Conservation (phyloP, 805 yeast species). For the Schizosaccharomyces octosporus region DNA sequence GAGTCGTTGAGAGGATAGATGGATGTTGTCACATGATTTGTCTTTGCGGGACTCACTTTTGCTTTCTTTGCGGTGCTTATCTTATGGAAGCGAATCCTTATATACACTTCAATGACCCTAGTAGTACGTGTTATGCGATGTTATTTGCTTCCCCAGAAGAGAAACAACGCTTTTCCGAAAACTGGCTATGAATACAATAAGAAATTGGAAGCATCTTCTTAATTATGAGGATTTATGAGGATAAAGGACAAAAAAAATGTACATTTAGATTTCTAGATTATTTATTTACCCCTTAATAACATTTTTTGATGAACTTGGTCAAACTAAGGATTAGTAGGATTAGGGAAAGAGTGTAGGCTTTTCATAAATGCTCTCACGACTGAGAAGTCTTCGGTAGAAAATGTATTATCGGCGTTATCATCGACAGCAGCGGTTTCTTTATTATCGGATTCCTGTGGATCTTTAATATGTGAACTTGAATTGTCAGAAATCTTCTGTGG, state of each 20-base stretch:
- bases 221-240: too few relatives aligned
- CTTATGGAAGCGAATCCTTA: not conserved
- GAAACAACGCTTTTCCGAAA: not conserved
- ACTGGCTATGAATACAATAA: not conserved
- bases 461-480: not conserved
- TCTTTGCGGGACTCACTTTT: conserved; percentile 1
- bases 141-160: not conserved
- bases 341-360: not conserved
- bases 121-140: not conserved
- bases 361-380: not conserved
- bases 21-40: conserved; percentile 1
- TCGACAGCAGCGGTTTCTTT: not conserved
- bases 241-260: not conserved
- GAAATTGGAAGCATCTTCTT: too few relatives aligned
- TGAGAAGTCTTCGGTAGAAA: not conserved
- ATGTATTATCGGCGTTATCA: not conserved
- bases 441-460: not conserved
- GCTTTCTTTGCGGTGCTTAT: conserved; percentile 1
- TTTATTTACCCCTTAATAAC: not conserved
- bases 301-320: not conserved
- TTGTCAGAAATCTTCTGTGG: not conserved
- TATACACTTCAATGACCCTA: not conserved
- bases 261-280: not conserved
- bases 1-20: not conserved
- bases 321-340: not conserved